Conservation (phyloP, 2,329 filamentous ascomycete genomes). For the Sporothrix variecibatus region DNA sequence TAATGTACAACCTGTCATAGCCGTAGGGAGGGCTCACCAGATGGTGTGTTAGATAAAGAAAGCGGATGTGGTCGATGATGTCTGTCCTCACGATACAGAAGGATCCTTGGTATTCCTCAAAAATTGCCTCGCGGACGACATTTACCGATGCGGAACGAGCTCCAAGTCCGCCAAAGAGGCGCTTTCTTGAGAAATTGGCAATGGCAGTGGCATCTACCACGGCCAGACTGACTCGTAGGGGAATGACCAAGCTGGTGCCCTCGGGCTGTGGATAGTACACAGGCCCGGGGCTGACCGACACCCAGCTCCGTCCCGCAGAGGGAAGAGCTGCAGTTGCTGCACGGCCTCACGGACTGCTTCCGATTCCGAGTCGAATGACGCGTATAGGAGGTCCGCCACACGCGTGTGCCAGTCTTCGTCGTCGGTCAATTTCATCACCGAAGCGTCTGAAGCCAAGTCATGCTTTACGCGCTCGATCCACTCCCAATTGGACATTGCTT, state of each 20-base stretch:
- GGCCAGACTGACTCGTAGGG: neutral
- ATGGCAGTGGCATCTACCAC: neutral
- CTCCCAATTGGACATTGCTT: neutral
- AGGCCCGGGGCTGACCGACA: neutral
- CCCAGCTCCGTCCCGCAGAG: neutral
- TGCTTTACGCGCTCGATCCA: neutral
- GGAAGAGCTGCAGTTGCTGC: neutral
- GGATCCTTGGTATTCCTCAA: neutral
- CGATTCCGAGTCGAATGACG: neutral
- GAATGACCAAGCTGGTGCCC: slow-evolving; percentile 4
- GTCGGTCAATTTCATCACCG: neutral
- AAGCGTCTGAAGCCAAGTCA: neutral
- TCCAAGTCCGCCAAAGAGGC: slow-evolving; percentile 4
- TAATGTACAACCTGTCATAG: neutral
- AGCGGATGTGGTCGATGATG: neutral
- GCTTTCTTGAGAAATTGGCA: neutral
- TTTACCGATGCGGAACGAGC: neutral
- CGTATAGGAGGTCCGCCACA: neutral
- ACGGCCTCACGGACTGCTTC: neutral
- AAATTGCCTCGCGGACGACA: neutral
- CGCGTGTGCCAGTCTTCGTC: neutral
- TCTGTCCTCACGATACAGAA: neutral
- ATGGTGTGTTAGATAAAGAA: slow-evolving; percentile 15
- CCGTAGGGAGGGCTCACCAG: neutral
- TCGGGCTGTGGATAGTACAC: slow-evolving; percentile 10